Evolutionary conservation across 257 asterid genomes (phyloP), one percentile per base, ranked within the genome.

Genomic region (Fraxinus americana): DNA sequence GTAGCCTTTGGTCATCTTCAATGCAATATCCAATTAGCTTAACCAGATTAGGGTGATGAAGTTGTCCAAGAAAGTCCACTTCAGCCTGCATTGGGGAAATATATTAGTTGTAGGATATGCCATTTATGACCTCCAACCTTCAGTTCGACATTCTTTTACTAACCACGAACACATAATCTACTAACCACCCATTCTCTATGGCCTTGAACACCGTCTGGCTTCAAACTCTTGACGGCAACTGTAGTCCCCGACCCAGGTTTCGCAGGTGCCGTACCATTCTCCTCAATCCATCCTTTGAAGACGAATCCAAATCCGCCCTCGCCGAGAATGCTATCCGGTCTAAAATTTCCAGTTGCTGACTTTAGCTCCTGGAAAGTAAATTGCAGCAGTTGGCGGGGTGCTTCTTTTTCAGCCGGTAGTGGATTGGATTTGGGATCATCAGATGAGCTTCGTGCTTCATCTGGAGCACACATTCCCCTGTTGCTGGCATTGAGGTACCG

Each of bases 141-240:
- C 75, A 30, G 68, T 77, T 75, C 67, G 65, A 76, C 76, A 59
- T 80, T 70, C 74, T 63, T 71, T 79, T 63, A 85, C 82, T 78
- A 78, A 77, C 75, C 78, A 77, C 61, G 59, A 23, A 41, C 73
- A 78, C 61, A 80, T 38, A 86, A 82, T 77, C 78, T 78, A 90
- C 97, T 89, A 75, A 95, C 99, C 98, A 95, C 91, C 99, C 99
- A 95, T 91, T 95, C 99, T 85, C 97, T 87, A 86, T 95, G 99
- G 85, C 99, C 99, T 87, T 95, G 99, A 77, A 92, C 92, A 27
- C 96, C 98, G 21, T 93, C 96, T 1, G 89, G 97, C 86, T 95
- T 95, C 88, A 95, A 89, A 78, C 91, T 93, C 90, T 95, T 95
- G 88, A 95, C 98, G 14, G 99, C 99, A 79, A 93, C 99, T 0